Conservation (phyloP, 352 stramenopile genomes). For the Globisporangium sylvaticum region DNA sequence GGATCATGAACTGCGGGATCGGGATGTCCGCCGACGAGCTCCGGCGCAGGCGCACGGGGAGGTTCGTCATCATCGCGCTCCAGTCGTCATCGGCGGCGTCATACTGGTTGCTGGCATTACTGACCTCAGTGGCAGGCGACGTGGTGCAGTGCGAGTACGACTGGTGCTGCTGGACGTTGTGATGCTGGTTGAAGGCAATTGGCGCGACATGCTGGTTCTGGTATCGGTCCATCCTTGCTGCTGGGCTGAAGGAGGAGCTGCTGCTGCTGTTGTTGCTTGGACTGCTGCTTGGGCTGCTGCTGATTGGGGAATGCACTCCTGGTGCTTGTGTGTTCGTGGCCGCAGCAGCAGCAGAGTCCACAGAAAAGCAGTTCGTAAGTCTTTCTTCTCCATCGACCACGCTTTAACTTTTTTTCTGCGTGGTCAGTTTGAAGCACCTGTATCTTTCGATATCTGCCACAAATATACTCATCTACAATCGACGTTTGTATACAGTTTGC, state of each 20-base stretch:
- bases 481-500: not conserved
- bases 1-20: conserved; percentile 59
- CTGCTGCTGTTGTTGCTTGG: not conserved
- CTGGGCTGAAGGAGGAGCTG: not conserved
- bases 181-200: not conserved
- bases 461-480: too few species aligned
- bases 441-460: not conserved
- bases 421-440: not conserved
- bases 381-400: not conserved
- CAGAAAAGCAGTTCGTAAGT: not conserved
- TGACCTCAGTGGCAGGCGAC: not conserved
- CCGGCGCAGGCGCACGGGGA: conserved; percentile 1
- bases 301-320: not conserved
- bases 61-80: conserved; percentile 4
- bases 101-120: not conserved
- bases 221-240: not conserved
- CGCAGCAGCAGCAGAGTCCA: not conserved
- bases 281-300: not conserved
- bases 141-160: not conserved
- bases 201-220: not conserved
- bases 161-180: not conserved
- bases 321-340: too few species aligned
- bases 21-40: conserved; percentile 33
- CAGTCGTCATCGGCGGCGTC: not conserved
- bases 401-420: not conserved